Conservation (phyloP, 2,329 filamentous ascomycete species). For the Fusarium multiceps region DNA sequence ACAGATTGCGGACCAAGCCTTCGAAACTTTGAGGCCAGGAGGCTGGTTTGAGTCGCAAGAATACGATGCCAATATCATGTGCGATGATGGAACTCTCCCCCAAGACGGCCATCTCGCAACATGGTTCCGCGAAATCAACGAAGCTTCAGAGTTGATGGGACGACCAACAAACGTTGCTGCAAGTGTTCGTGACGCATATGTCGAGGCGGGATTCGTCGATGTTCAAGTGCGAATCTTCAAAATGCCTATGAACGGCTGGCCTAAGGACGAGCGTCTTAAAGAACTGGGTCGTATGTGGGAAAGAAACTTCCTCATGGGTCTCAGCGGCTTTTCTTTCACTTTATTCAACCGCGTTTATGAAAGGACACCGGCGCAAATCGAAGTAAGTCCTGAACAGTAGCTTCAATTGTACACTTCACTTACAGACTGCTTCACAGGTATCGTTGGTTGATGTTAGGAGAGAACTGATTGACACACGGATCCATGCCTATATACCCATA, state of each 20-base stretch:
- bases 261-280: conserved; percentile 58
- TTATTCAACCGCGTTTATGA: conserved; percentile 56
- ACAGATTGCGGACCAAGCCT: conserved; percentile 64
- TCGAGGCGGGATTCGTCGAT: conserved; percentile 66
- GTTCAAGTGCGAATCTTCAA: conserved; percentile 64
- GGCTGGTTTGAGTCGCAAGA: conserved; percentile 68
- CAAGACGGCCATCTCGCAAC: conserved; percentile 52
- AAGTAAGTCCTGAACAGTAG: conserved; percentile 52
- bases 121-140: conserved; percentile 56
- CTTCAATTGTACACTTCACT: conserved; percentile 3
- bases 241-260: conserved; percentile 66
- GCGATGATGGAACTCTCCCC: conserved; percentile 60
- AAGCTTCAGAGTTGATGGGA: conserved; percentile 52
- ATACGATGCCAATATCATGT: conserved; percentile 51
- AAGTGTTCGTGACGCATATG: conserved; percentile 52
- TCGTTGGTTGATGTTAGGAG: conserved; percentile 61
- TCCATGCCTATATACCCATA: conserved; percentile 63
- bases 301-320: conserved; percentile 55
- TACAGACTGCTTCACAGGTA: conserved; percentile 51
- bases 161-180: conserved; percentile 54
- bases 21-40: conserved; percentile 61
- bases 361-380: conserved; percentile 59
- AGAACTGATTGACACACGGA: conserved; percentile 57
- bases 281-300: conserved; percentile 60
- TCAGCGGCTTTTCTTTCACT: conserved; percentile 58